Percentiles rank a stretch among this genome's conserved stretches.
Conservation (phyloP, 805 yeast genomes). For the Phaffomyces thermotolerans region DNA sequence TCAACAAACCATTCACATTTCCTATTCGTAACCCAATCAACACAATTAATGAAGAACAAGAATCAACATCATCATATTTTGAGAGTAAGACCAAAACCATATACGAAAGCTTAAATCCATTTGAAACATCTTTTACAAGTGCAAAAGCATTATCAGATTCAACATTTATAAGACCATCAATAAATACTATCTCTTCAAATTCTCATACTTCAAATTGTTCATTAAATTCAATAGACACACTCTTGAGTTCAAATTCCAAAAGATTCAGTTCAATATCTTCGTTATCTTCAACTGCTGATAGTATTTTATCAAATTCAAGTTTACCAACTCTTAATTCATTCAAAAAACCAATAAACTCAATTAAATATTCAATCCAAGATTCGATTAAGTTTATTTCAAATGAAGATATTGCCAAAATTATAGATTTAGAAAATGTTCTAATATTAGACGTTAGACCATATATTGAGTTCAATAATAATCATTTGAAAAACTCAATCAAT, state of each 20-base stretch:
- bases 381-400: constrained; percentile 8
- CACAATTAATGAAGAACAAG: constrained; percentile 1
- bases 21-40: neutral
- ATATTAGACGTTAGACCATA: constrained; percentile 76
- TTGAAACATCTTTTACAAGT: constrained; percentile 4
- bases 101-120: constrained; percentile 3
- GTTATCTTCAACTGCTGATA: constrained; percentile 3
- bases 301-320: constrained; percentile 3
- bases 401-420: constrained; percentile 5
- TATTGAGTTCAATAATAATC: constrained; percentile 57
- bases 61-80: neutral
- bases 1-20: no score
- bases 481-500: constrained; percentile 56
- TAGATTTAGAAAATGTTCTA: constrained; percentile 25
- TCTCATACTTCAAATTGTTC: constrained; percentile 13
- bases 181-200: neutral
- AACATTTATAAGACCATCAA: neutral
- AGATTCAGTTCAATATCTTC: constrained; percentile 17
- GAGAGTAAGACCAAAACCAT: neutral
- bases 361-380: constrained; percentile 13
- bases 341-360: constrained; percentile 7
- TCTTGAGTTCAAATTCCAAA: constrained; percentile 11
- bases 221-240: constrained; percentile 14
- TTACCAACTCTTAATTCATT: constrained; percentile 1
- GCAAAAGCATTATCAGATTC: no score